Conservation (phyloP, 345 rosid species). For the Jatropha curcas region DNA sequence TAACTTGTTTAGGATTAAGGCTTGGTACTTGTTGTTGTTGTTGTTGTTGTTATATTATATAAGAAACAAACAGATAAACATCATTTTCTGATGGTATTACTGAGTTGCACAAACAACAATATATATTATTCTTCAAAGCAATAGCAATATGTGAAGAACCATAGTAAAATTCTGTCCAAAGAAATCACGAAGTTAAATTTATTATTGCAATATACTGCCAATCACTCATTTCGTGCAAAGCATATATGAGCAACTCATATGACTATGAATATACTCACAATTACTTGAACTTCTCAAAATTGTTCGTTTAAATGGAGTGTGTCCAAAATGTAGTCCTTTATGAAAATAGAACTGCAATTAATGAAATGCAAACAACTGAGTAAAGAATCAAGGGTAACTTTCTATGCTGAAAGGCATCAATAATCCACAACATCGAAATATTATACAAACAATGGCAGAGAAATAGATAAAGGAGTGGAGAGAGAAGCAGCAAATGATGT, state of each 20-base stretch:
- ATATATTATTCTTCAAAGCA: not conserved
- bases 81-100: not conserved
- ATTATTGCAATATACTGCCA: not conserved
- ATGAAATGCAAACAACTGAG: slow-evolving; percentile 10
- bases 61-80: not conserved
- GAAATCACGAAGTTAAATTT: not conserved
- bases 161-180: not conserved
- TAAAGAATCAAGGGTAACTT: slow-evolving; percentile 1
- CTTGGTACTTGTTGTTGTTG: too few relatives aligned
- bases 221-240: not conserved
- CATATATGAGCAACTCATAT: not conserved
- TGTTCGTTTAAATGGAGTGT: slow-evolving; percentile 21
- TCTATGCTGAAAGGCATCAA: not conserved
- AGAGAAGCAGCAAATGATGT: not conserved
- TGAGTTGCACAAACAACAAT: not conserved
- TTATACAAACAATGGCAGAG: not conserved
- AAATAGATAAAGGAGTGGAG: not conserved
- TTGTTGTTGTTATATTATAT: too few relatives aligned
- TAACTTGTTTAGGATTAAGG: too few relatives aligned
- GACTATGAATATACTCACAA: slow-evolving; percentile 34
- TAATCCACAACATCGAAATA: not conserved
- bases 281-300: slow-evolving; percentile 32
- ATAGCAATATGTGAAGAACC: not conserved
- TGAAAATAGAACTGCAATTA: slow-evolving; percentile 38
- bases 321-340: slow-evolving; percentile 32